phyloP scores from a whole-genome alignment of 441 rosid species.

The Kokia cookei region DNA sequence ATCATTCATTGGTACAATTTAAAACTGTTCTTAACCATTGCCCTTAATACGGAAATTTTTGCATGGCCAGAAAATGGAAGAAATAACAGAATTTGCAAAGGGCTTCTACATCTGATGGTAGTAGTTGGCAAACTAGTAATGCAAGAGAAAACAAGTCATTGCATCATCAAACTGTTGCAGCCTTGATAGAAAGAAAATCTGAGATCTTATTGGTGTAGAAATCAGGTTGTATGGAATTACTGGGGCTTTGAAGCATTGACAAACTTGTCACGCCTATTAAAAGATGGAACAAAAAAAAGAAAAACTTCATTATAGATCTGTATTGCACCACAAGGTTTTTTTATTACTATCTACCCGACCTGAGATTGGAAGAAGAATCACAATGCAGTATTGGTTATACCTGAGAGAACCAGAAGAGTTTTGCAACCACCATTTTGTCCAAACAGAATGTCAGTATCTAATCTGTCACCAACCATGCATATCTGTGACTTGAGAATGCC shows the following conservation, averaged over 20 bases:
- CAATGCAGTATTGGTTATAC: conserved; percentile 17
- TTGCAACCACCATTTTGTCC: conserved; percentile 77
- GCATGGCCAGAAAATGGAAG: not conserved
- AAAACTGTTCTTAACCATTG: not conserved
- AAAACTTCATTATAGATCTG: not conserved
- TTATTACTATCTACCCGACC: not conserved
- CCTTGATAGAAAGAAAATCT: conserved; percentile 60
- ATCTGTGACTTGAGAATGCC: conserved; percentile 70
- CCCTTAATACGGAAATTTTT: not conserved
- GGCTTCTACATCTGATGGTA: not conserved
- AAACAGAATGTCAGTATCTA: conserved; percentile 70
- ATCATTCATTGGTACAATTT: not conserved
- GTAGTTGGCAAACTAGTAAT: not conserved
- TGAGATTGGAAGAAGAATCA: not conserved
- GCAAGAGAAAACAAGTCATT: not conserved
- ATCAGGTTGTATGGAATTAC: conserved; percentile 64
- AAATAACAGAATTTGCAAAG: not conserved
- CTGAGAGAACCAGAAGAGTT: conserved; percentile 73
- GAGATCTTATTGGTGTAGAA: conserved; percentile 70
- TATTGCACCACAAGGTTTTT: not conserved
- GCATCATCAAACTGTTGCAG: conserved; percentile 47
- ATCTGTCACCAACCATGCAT: conserved; percentile 84
- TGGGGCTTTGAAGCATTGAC: conserved; percentile 62
- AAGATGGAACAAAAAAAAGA: not conserved
- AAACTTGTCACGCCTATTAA: conserved; percentile 56